Percentiles rank a stretch among this genome's conserved stretches.
phyloP scores from a whole-genome alignment of 2,329 filamentous ascomycete species.

The Penicillium decumbens region DNA sequence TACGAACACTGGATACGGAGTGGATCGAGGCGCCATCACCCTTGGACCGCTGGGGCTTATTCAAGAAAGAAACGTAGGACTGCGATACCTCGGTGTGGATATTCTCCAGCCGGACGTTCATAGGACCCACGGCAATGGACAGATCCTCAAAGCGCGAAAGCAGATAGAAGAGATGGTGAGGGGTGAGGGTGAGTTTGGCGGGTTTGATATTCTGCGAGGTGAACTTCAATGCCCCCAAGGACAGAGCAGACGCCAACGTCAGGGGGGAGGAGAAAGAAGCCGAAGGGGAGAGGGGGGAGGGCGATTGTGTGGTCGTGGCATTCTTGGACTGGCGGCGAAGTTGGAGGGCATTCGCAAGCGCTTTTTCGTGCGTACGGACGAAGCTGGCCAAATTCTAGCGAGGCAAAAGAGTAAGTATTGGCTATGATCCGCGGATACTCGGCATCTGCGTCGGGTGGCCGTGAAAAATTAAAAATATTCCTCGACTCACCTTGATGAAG shows the following conservation, averaged over 20 bases:
- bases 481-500: slow-evolving; percentile 43
- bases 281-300: slow-evolving; percentile 53
- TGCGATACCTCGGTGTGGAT: slow-evolving; percentile 82
- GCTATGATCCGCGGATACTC: background rate
- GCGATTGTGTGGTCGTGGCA: slow-evolving; percentile 53
- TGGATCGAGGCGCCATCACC: slow-evolving; percentile 87
- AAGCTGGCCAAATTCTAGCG: slow-evolving; percentile 86
- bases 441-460: background rate
- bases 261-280: slow-evolving; percentile 64
- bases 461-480: background rate
- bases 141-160: slow-evolving; percentile 93
- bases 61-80: slow-evolving; percentile 90
- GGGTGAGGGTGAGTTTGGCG: slow-evolving; percentile 84
- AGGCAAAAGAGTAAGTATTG: background rate
- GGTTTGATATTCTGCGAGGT: slow-evolving; percentile 81
- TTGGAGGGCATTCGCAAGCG: slow-evolving; percentile 90
- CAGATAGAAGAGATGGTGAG: slow-evolving; percentile 94
- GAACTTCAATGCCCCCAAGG: slow-evolving; percentile 78
- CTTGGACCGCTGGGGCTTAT: slow-evolving; percentile 74
- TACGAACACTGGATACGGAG: slow-evolving; percentile 93
- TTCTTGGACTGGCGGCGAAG: slow-evolving; percentile 69
- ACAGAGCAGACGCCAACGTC: slow-evolving; percentile 74
- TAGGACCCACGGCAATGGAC: slow-evolving; percentile 82
- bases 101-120: slow-evolving; percentile 94
- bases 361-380: slow-evolving; percentile 95